Evolutionary conservation across 2,329 filamentous ascomycete genomes (phyloP).

Genomic region (Tolypocladium album): DNA sequence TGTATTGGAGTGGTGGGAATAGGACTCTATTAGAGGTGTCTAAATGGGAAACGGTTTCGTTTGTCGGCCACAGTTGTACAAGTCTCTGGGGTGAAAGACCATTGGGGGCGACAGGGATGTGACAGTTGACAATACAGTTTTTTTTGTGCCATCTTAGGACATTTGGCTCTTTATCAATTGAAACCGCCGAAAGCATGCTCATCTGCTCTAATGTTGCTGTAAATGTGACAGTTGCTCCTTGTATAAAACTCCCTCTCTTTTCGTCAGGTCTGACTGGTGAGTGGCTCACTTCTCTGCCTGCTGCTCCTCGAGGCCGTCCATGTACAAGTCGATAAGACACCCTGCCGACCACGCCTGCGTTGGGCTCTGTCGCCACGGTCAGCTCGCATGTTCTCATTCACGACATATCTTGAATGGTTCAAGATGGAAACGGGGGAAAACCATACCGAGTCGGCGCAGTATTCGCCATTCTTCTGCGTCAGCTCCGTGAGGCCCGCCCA

Average conservation of each 20-base stretch:
- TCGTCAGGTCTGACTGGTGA: neutral
- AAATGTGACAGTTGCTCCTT: neutral
- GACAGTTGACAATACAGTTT: neutral
- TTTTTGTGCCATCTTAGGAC: neutral
- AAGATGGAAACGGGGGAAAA: conserved; percentile 11
- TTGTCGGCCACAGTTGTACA: neutral
- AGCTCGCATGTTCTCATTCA: neutral
- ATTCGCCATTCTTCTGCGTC: conserved; percentile 78
- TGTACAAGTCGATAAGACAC: conserved; percentile 90
- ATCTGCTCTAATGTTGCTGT: neutral
- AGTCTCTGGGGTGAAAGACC: neutral
- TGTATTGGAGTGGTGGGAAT: neutral
- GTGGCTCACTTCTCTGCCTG: conserved; percentile 3
- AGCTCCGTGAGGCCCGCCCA: conserved; percentile 92
- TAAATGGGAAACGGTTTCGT: neutral
- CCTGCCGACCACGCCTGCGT: conserved; percentile 95
- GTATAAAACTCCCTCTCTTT: neutral
- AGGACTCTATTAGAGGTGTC: neutral
- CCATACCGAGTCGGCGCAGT: conserved; percentile 81
- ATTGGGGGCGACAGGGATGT: neutral
- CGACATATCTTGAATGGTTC: neutral
- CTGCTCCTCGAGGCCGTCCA: conserved; percentile 63
- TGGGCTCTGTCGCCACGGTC: conserved; percentile 51
- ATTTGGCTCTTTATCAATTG: neutral
- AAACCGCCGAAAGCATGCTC: neutral